Base-by-base conservation (phyloP, 2,329 filamentous ascomycete genomes). In the Xylariaceae sp. region DNA sequence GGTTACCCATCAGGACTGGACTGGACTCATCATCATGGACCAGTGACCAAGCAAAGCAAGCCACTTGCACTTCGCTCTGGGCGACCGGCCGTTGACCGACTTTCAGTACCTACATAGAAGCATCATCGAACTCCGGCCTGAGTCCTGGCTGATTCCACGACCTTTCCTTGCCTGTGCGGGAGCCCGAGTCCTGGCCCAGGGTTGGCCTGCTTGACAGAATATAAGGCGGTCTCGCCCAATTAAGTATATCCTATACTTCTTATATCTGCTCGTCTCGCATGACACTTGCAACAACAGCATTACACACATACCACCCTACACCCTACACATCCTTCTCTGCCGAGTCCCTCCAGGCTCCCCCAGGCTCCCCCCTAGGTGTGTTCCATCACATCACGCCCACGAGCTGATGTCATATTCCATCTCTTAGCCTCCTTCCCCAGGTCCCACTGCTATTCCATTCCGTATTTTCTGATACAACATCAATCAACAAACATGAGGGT, bases 401-500 rank as follows among this genome's bases (percentile, higher is more conserved):
- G 47, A 59, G 37, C 39, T 15, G 51, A 59, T 44, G n/a, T 44
- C 15, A 15, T 47, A 53, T 57, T 45, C 53, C n/a, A 39, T 37
- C 23, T 56, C 51, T 30, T 45, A 51, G 34, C 50, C 50, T 57
- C 53, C 50, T 50, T 39, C 23, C 23, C 23, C 23, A 30, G 11
- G 9, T 54, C 18, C 23, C 18, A 50, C 17, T 55, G 3, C 34
- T 51, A 23, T 30, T 30, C 23, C 23, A 30, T 5, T 30, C 23
- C 23, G 23, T 30, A 30, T 30, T 39, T 13, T 4, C 10, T 17
- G 4, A 44, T 41, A 41, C 10, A 8, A 18, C 37, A 45, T 30
- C 23, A 30, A 30, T 30, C 23, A 34, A 15, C 13, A 8, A 60
- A 41, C 6, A 69, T 69, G 68, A 55, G 61, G 30, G 56, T 61